phyloP scores from a whole-genome alignment of 768 basidiomycete species.

The Mycena indigotica region DNA sequence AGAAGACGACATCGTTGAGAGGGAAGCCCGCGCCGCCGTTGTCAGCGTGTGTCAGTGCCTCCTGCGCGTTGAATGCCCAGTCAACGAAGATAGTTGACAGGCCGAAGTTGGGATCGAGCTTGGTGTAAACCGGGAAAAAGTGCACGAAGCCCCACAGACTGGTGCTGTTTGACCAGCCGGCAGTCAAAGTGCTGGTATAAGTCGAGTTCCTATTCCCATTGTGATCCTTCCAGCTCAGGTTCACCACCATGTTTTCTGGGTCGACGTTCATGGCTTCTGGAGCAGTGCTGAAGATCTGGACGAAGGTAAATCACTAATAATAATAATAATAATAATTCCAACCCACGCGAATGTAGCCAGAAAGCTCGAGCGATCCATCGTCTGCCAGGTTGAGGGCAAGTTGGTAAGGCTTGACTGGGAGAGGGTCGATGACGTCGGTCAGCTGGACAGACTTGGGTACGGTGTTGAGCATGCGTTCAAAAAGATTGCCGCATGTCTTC shows the following conservation, averaged over 20 bases:
- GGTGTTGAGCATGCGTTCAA: conserved; percentile 22
- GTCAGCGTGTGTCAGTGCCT: conserved; percentile 6
- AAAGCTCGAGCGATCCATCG: conserved; percentile 5
- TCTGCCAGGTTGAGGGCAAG: conserved; percentile 2
- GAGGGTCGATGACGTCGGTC: conserved; percentile 9
- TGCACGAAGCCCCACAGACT: conserved; percentile 8
- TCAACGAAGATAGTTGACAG: conserved; percentile 5
- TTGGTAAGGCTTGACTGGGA: conserved; percentile 12
- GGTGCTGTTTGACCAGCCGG: background rate
- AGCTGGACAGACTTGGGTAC: conserved; percentile 14
- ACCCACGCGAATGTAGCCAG: conserved; percentile 11
- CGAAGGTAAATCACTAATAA: background rate
- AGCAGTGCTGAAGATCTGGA: conserved; percentile 17
- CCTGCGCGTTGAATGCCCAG: conserved; percentile 11
- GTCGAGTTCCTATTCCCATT: background rate
- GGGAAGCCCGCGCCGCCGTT: conserved; percentile 19
- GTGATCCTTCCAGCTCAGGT: conserved; percentile 14
- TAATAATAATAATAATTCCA: background rate
- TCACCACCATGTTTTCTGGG: conserved; percentile 13
- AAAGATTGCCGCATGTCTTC: conserved; percentile 3
- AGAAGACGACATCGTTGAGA: conserved; percentile 8
- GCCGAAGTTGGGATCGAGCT: background rate
- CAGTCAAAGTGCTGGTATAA: background rate
- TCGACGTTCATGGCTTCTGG: conserved; percentile 4
- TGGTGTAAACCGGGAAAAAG: conserved; percentile 5